Conservation (phyloP, 345 rosid species). For the Arabidopsis suecica region DNA sequence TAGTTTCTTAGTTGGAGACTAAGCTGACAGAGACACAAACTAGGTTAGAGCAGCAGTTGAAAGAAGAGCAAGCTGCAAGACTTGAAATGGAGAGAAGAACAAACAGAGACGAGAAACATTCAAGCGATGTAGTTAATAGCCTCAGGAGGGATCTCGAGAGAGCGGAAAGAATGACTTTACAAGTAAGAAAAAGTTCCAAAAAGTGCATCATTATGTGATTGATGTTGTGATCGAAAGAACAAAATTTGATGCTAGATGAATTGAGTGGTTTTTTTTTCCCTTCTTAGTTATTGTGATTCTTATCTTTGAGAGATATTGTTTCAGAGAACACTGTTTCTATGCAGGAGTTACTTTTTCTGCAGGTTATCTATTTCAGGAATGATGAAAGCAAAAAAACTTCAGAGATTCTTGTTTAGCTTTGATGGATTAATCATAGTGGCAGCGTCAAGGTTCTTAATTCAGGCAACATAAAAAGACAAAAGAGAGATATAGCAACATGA, state of each 20-base stretch:
- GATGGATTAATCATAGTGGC: not conserved
- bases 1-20: not conserved
- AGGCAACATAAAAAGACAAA: not conserved
- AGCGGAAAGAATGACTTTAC: not conserved
- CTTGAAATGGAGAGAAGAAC: not conserved
- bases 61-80: not conserved
- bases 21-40: not conserved
- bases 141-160: not conserved
- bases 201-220: not conserved
- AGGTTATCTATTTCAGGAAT: not conserved
- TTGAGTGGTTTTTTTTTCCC: not conserved
- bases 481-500: not conserved
- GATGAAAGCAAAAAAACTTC: not conserved
- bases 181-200: not conserved
- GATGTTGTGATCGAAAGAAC: not conserved
- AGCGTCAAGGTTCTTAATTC: constrained; percentile 4
- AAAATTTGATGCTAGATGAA: not conserved
- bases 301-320: not conserved
- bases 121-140: not conserved
- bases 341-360: not conserved
- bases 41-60: not conserved
- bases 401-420: not conserved
- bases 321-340: too few relatives aligned
- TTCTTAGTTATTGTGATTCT: not conserved
- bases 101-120: not conserved